Evolutionary conservation across 2,329 filamentous ascomycete genomes (phyloP).

Genomic region (Epichloe baconii): DNA sequence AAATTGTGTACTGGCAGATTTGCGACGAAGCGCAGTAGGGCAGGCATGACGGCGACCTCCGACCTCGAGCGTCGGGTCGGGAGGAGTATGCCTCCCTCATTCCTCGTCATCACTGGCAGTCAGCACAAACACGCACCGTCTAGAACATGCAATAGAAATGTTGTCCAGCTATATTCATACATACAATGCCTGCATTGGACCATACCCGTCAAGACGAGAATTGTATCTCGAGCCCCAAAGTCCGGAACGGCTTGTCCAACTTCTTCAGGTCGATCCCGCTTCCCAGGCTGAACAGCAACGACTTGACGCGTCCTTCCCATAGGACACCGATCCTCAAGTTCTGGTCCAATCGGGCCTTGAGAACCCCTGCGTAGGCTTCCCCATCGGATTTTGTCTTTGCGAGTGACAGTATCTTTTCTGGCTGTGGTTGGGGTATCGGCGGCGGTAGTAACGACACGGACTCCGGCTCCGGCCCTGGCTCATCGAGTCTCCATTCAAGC

Average conservation of each 20-base stretch:
- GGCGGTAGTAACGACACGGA: background rate
- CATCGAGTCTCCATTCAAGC: slow-evolving; percentile 35
- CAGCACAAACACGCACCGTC: no score
- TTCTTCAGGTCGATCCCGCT: slow-evolving; percentile 70
- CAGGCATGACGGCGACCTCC: no score
- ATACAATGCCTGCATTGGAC: no score
- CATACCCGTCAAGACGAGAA: slow-evolving; percentile 54
- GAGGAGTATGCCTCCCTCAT: no score
- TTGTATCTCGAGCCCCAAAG: slow-evolving; percentile 65
- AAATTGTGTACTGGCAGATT: no score
- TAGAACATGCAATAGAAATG: no score
- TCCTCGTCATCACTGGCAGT: no score
- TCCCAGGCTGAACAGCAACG: slow-evolving; percentile 81
- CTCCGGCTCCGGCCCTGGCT: slow-evolving; percentile 23
- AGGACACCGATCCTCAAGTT: slow-evolving; percentile 73
- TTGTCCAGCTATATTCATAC: no score
- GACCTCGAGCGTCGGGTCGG: no score
- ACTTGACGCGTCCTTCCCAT: slow-evolving; percentile 90
- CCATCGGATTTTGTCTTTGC: slow-evolving; percentile 24
- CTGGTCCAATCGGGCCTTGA: slow-evolving; percentile 85
- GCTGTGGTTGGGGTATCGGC: background rate
- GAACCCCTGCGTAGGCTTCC: slow-evolving; percentile 66
- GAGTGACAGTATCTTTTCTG: slow-evolving; percentile 3
- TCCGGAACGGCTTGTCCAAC: slow-evolving; percentile 64
- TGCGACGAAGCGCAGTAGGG: no score